Percentiles rank a stretch among this genome's conserved stretches.
These are phyloP conservation scores for Globisporangium solare DNA, from an alignment of 352 stramenopile species.

Conservation along the genomic window DNA sequence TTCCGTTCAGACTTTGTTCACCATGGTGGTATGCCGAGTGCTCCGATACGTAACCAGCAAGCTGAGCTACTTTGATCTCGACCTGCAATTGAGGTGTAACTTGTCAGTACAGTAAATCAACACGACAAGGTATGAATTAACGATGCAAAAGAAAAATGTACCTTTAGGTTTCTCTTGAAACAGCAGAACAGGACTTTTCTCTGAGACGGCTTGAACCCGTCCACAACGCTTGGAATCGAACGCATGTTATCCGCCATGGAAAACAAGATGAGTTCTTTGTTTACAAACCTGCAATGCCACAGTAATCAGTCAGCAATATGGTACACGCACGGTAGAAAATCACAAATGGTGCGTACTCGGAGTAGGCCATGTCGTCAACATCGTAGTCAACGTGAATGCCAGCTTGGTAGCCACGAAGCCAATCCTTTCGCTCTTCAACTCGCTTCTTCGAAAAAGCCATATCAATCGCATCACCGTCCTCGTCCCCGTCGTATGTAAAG, in stretches of 20 bases:
- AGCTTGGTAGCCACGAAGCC: slow-evolving; percentile 87
- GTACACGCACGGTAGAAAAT: background rate
- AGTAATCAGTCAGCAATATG: slow-evolving; percentile 7
- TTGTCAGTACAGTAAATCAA: background rate
- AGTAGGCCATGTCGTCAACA: slow-evolving; percentile 90
- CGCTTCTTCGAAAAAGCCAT: slow-evolving; percentile 98
- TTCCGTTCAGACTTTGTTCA: slow-evolving; percentile 92
- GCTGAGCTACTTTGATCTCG: slow-evolving; percentile 92
- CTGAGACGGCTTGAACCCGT: slow-evolving; percentile 99
- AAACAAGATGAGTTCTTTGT: slow-evolving; percentile 99
- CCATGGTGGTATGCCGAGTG: slow-evolving; percentile 99
- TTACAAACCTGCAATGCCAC: slow-evolving; percentile 86
- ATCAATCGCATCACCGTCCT: slow-evolving; percentile 90
- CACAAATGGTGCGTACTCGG: slow-evolving; percentile 62
- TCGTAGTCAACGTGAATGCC: slow-evolving; percentile 91
- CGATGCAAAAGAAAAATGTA: slow-evolving; percentile 48
- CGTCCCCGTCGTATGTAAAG: slow-evolving; percentile 91
- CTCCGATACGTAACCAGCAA: slow-evolving; percentile 97
- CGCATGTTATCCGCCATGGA: slow-evolving; percentile 97
- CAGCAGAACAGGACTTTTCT: slow-evolving; percentile 97
- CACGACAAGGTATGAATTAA: background rate
- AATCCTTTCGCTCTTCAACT: slow-evolving; percentile 95
- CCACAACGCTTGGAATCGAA: slow-evolving; percentile 93
- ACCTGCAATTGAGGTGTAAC: slow-evolving; percentile 17
- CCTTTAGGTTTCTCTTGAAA: slow-evolving; percentile 98